Conservation (phyloP, 228 moss, liverwort and hornwort genomes). For the Sphagnum magellanicum region DNA sequence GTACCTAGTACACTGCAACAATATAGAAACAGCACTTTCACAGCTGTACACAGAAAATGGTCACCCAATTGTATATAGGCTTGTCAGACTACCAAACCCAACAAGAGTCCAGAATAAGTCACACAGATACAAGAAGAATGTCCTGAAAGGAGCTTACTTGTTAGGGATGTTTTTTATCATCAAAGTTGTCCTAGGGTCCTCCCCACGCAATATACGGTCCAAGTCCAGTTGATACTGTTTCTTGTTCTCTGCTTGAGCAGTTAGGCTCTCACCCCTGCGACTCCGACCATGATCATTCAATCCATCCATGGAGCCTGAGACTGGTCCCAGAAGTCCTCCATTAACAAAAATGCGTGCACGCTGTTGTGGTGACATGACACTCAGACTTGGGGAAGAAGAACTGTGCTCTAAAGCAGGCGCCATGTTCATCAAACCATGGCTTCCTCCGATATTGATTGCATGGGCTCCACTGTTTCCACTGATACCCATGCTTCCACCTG, state of each 20-base stretch:
- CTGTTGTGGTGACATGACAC: slow-evolving; percentile 88
- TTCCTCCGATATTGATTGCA: slow-evolving; percentile 77
- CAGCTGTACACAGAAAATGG: too few species aligned
- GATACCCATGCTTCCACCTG: slow-evolving; percentile 59
- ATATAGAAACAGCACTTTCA: too few species aligned
- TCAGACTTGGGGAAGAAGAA: slow-evolving; percentile 66
- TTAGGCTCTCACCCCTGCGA: slow-evolving; percentile 73
- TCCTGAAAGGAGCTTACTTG: slow-evolving; percentile 41
- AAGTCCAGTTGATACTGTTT: slow-evolving; percentile 98
- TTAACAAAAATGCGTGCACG: slow-evolving; percentile 74
- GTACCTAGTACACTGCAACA: too few species aligned
- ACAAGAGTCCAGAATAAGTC: too few species aligned
- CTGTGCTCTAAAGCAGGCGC: slow-evolving; percentile 62
- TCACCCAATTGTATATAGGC: too few species aligned
- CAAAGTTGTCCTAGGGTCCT: slow-evolving; percentile 81
- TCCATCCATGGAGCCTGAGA: slow-evolving; percentile 57
- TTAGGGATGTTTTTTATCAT: slow-evolving; percentile 99
- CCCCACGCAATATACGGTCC: slow-evolving; percentile 94
- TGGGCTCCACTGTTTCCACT: slow-evolving; percentile 67
- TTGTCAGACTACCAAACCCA: too few species aligned
- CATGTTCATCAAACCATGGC: slow-evolving; percentile 73
- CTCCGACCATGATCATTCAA: slow-evolving; percentile 75
- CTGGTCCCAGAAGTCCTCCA: slow-evolving; percentile 60
- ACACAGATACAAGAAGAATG: too few species aligned
- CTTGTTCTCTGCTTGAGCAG: slow-evolving; percentile 88